Evolutionary conservation across 768 basidiomycete species (phyloP).

Genomic region (Kwoniella heveanensis): DNA sequence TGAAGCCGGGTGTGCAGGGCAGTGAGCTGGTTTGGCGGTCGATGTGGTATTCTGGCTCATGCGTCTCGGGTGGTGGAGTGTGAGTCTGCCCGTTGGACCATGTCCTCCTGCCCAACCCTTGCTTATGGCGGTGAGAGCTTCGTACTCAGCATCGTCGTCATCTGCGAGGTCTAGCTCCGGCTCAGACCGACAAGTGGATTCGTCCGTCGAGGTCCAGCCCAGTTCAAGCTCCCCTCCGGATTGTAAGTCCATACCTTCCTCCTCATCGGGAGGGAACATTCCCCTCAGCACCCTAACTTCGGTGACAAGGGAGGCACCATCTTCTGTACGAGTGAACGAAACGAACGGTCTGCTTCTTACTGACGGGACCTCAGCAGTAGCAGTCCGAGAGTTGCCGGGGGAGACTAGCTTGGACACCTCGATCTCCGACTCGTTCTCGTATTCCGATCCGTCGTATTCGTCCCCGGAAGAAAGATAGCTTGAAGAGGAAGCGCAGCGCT

Average conservation of each 20-base stretch:
- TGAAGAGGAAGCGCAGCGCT: slow-evolving; percentile 5
- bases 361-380: background rate
- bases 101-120: background rate
- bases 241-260: slow-evolving; percentile 22
- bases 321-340: slow-evolving; percentile 40
- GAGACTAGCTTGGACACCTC: slow-evolving; percentile 5
- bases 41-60: background rate
- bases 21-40: background rate
- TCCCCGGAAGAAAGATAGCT: background rate
- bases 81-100: slow-evolving; percentile 8
- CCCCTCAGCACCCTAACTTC: slow-evolving; percentile 30
- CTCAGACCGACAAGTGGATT: background rate
- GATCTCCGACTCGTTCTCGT: slow-evolving; percentile 4
- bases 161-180: slow-evolving; percentile 1
- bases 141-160: slow-evolving; percentile 16
- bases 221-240: slow-evolving; percentile 32
- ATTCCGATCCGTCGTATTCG: background rate
- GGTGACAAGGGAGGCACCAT: slow-evolving; percentile 40
- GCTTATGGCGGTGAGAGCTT: background rate
- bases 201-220: background rate
- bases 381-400: background rate
- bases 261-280: slow-evolving; percentile 32
- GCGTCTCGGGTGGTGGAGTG: slow-evolving; percentile 5
- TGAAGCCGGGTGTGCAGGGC: slow-evolving; percentile 1
- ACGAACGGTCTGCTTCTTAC: slow-evolving; percentile 32